Evolutionary conservation across 1,284 basidiomycete genomes (phyloP), one percentile per base, ranked within the genome.

Genomic region (Microbotryomycetes sp.): DNA sequence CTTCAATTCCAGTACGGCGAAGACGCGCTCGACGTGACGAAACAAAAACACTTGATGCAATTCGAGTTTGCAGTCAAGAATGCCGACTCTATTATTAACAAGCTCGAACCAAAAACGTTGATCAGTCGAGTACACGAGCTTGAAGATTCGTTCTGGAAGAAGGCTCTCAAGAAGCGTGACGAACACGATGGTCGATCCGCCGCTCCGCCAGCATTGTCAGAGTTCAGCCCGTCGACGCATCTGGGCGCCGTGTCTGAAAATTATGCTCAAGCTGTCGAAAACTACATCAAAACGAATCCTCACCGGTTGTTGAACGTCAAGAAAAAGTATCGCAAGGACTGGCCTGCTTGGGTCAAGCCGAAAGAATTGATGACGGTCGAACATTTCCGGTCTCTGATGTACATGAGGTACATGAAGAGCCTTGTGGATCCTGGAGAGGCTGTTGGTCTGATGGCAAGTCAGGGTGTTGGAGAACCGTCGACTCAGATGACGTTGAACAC

Each of bases 401-500:
- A 91, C 68, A 82, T 90, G 72, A 88, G 92, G 73, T 97, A 96
- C 77, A 84, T 97, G 84, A 84, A 87, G 59, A 89, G 89, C 74
- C 79, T 99, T 54, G 90, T 93, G 4, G 96, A 99, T 67, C 92
- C 96, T 16, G 96, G 96, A 69, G 96, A 99, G 78, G 92, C 94
- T 9, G 96, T 99, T 53, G 96, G 96, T 58, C 77, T 98, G 52
- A 80, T 99, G 53, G 96, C 96, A n/a, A 94, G 93, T 24, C 96
- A 99, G 80, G 91, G 93, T 79, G 85, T 99, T 52, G 96, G 96
- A 62, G 96, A 99, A 76, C 96, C 96, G 4, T 98, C 96, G 26
- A 99, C 96, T 1, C 96, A 99, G 76, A 99, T 99, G 96, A 99
- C 96, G 29, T 79, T 99, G 69, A 99, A 99, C 76, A 99, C 96